These are phyloP conservation scores for Aspergillus flavus DNA, from an alignment of 2,329 filamentous ascomycete species.

Conservation along the genomic window DNA sequence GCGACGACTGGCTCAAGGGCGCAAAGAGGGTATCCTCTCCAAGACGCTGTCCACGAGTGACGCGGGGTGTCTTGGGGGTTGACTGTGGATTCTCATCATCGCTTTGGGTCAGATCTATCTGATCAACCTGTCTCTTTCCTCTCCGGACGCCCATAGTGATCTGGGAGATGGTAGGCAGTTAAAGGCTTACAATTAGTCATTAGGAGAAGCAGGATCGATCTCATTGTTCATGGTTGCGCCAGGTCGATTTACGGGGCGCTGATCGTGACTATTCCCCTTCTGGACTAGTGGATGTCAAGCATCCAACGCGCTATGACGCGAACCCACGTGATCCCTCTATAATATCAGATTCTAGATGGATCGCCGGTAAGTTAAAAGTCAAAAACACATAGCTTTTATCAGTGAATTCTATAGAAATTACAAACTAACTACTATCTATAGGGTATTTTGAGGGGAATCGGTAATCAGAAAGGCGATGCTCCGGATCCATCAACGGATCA, in stretches of 20 bases:
- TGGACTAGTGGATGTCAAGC: conserved; percentile 1
- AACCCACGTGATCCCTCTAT: conserved; percentile 16
- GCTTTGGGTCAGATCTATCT: conserved; percentile 31
- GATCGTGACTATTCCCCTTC: neutral
- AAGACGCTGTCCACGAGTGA: conserved; percentile 30
- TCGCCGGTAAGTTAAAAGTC: neutral
- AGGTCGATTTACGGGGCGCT: neutral
- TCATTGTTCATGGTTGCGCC: neutral
- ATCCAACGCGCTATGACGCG: conserved; percentile 16
- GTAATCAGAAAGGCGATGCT: neutral
- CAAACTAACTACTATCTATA: neutral
- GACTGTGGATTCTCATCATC: conserved; percentile 21
- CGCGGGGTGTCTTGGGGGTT: conserved; percentile 14
- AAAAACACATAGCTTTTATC: neutral
- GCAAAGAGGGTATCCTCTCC: conserved; percentile 32
- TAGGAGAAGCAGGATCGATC: neutral
- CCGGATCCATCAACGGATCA: neutral
- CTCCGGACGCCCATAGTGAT: conserved; percentile 14
- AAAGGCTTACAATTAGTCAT: neutral
- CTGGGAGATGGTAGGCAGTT: neutral
- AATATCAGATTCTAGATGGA: neutral
- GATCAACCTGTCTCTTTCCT: conserved; percentile 27
- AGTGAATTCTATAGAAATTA: neutral
- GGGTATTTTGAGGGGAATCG: neutral
- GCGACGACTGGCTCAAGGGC: conserved; percentile 34